Evolutionary conservation across 805 yeast genomes (phyloP).

Genomic region (Hemisphaericaspora nanyangensis): DNA sequence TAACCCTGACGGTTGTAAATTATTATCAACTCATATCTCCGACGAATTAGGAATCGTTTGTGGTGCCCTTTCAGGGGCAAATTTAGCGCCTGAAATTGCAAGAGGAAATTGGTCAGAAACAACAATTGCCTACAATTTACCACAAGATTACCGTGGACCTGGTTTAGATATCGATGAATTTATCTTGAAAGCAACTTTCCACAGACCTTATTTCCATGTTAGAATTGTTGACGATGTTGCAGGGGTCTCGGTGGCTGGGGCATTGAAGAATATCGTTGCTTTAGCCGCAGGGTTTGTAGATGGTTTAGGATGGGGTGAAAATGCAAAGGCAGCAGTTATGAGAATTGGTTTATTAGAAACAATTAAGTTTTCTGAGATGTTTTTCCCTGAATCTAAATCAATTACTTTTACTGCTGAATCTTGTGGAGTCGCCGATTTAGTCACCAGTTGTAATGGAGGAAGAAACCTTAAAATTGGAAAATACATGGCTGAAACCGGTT

Average conservation of each 20-base stretch:
- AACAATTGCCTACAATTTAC: conserved; percentile 39
- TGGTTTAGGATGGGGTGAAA: conserved; percentile 48
- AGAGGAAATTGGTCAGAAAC: conserved; percentile 46
- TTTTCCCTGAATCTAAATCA: conserved; percentile 41
- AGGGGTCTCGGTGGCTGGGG: conserved; percentile 46
- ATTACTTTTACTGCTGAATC: conserved; percentile 42
- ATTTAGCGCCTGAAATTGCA: conserved; percentile 45
- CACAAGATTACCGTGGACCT: conserved; percentile 36
- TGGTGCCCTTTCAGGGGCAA: conserved; percentile 48
- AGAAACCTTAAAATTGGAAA: conserved; percentile 46
- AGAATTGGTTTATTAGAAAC: conserved; percentile 42
- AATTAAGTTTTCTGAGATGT: conserved; percentile 50
- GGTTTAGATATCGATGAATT: conserved; percentile 39
- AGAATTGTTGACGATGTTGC: conserved; percentile 42
- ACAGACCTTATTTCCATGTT: conserved; percentile 45
- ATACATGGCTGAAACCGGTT: conserved; percentile 42
- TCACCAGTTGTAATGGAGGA: conserved; percentile 46
- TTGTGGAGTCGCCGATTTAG: conserved; percentile 47
- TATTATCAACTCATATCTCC: conserved; percentile 40
- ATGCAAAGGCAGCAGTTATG: conserved; percentile 47
- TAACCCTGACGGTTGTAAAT: conserved; percentile 39
- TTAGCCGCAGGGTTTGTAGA: conserved; percentile 45
- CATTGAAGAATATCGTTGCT: conserved; percentile 45
- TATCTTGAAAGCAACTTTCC: conserved; percentile 41
- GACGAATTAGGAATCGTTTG: conserved; percentile 42